Percentiles rank a stretch among this genome's conserved stretches.
phyloP scores from a whole-genome alignment of 768 basidiomycete species.

The Mycena olivaceomarginata region DNA sequence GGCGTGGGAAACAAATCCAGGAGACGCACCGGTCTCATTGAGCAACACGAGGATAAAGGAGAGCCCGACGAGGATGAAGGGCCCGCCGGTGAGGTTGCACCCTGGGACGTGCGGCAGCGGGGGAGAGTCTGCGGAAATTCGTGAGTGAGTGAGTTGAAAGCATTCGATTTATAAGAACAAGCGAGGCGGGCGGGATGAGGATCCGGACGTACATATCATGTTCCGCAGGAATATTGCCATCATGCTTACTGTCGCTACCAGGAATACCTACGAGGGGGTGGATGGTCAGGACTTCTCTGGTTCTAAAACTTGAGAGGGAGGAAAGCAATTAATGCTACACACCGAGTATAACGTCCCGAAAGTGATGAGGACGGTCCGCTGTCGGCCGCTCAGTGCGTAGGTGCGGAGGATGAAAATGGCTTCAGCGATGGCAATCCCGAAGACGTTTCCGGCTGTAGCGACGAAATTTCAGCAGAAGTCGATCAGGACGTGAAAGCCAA shows the following conservation, averaged over 20 bases:
- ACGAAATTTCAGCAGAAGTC: neutral
- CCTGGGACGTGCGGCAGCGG: slow-evolving; percentile 16
- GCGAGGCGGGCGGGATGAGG: neutral
- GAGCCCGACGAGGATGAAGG: slow-evolving; percentile 27
- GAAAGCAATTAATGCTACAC: neutral
- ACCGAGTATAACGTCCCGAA: slow-evolving; percentile 23
- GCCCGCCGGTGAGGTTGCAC: slow-evolving; percentile 31
- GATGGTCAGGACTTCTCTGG: neutral
- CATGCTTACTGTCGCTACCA: neutral
- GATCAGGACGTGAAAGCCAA: neutral
- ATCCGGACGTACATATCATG: neutral
- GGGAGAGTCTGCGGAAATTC: neutral
- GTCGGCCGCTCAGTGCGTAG: slow-evolving; percentile 30
- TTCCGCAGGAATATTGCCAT: neutral
- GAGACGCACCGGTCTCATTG: slow-evolving; percentile 28
- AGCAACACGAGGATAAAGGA: slow-evolving; percentile 35
- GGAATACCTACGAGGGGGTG: neutral
- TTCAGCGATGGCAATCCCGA: slow-evolving; percentile 33
- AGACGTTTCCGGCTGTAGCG: neutral
- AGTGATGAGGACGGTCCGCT: neutral
- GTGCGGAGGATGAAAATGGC: slow-evolving; percentile 38
- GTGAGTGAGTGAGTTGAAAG: too few species aligned
- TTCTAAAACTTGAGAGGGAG: neutral
- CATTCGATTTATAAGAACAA: too few species aligned
- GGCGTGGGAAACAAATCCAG: too few species aligned